Base-by-base conservation (phyloP, 164 flowering plant species). In the Brasenia schreberi region DNA sequence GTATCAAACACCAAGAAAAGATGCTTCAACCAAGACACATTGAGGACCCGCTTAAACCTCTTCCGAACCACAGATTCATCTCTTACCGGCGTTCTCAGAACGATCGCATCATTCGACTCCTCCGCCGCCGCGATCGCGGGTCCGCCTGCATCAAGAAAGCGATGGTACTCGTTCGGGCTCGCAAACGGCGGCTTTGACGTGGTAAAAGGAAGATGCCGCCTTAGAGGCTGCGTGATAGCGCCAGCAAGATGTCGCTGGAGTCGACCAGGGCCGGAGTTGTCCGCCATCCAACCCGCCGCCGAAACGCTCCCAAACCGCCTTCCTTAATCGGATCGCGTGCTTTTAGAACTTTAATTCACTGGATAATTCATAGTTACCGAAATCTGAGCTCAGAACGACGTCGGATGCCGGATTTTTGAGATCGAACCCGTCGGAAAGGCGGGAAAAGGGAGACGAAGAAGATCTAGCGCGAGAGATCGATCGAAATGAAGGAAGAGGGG, bases 141-240 rank as follows among this genome's bases (percentile, higher is more conserved):
- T 43, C 53, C 62, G 39, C 45, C 75, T 7, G 63, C 70, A 17
- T 66, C 59, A 18, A 75, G 69, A 43, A 75, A 78, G 43, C 74
- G 65, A 59, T 75, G 81, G 18, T 78, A 78, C 61, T 75, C 81
- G 16, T 75, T 76, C 7, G 76, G 67, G 33, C 68, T 42, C 39
- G 69, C 75, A 42, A 74, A 77, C 6, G 80, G 75, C 65, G 80
- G 80, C 72, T 69, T 74, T 39, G 67, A 65, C 9, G 80, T 65
- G 10, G 76, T 68, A 53, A 78, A 78, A 10, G 74, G 78, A 42
- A 68, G 72, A 17, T 72, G 78, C 18, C 78, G 66, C 64, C 66
- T 77, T 67, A 74, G 52, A 19, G 84, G 77, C 61, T 79, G 93
- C 62, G 66, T 60, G 74, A 80, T 77, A 78, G 56, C 12, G 12